Evolutionary conservation across 2,329 filamentous ascomycete genomes (phyloP).

Genomic region (Nannizziopsis barbatae): DNA sequence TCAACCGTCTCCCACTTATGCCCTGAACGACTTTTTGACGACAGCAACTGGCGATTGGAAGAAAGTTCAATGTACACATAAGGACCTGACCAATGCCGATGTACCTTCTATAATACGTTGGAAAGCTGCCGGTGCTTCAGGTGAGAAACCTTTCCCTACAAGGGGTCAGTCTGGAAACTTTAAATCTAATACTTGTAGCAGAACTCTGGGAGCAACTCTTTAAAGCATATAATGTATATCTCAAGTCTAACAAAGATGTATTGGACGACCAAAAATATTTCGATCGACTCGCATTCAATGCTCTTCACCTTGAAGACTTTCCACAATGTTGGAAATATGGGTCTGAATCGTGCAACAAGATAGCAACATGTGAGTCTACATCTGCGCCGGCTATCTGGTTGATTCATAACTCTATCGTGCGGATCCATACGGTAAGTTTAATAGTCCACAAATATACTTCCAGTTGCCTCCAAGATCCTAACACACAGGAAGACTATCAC

Average conservation of each 20-base stretch:
- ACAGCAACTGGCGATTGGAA: constrained; percentile 3
- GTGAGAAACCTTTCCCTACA: not conserved
- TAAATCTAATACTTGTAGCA: not conserved
- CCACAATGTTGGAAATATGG: constrained; percentile 3
- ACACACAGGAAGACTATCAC: not conserved
- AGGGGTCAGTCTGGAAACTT: not conserved
- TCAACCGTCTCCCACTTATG: too few species aligned
- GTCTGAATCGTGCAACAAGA: not conserved
- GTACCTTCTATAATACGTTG: not conserved
- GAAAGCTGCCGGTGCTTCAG: not conserved
- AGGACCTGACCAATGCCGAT: not conserved
- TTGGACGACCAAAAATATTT: not conserved
- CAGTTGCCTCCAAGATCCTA: not conserved
- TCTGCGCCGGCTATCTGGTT: constrained; percentile 3
- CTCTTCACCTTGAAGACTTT: not conserved
- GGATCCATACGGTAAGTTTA: not conserved
- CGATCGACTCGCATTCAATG: not conserved
- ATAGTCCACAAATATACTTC: not conserved
- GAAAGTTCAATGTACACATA: not conserved
- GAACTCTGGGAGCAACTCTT: constrained; percentile 1
- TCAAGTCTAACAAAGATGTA: not conserved
- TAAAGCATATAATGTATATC: not conserved
- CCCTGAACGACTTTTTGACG: not conserved
- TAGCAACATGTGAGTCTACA: not conserved
- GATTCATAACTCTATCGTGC: constrained; percentile 1